phyloP scores from a whole-genome alignment of 805 yeast genomes.

The Candida pseudoglaebosa region DNA sequence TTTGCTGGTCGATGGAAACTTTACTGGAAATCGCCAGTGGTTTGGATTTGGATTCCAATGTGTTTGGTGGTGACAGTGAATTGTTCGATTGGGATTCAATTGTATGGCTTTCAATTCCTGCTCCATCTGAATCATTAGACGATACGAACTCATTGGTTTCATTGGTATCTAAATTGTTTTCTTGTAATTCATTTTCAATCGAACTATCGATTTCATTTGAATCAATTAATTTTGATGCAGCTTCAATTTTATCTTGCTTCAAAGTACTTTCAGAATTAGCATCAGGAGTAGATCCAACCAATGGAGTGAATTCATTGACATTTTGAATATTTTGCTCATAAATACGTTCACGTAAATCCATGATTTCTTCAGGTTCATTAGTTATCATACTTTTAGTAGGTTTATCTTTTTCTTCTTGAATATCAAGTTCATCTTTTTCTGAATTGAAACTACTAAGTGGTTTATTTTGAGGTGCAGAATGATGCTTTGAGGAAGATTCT shows the following conservation, averaged over 20 bases:
- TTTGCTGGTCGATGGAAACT: no score
- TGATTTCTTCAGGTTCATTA: slow-evolving; percentile 31
- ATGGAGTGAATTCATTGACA: slow-evolving; percentile 8
- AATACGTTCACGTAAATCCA: slow-evolving; percentile 30
- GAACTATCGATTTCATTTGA: background rate
- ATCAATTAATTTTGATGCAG: background rate
- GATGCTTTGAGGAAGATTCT: slow-evolving; percentile 27
- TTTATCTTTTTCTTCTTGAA: slow-evolving; percentile 8
- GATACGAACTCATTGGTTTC: background rate
- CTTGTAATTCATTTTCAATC: background rate
- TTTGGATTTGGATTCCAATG: no score
- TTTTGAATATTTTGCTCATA: slow-evolving; percentile 23
- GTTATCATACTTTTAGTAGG: slow-evolving; percentile 13
- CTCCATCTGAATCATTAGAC: background rate
- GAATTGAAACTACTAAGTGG: background rate
- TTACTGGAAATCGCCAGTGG: no score
- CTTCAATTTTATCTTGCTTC: slow-evolving; percentile 2
- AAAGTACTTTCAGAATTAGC: background rate
- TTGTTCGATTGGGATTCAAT: no score
- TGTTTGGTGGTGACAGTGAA: no score
- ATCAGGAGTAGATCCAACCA: slow-evolving; percentile 3
- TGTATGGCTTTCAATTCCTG: no score
- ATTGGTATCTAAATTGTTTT: background rate
- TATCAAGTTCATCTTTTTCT: slow-evolving; percentile 10
- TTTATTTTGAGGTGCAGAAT: background rate